These are phyloP conservation scores for Sclerotinia sclerotiorum DNA, from an alignment of 2,329 filamentous ascomycete genomes.

Conservation along the genomic window DNA sequence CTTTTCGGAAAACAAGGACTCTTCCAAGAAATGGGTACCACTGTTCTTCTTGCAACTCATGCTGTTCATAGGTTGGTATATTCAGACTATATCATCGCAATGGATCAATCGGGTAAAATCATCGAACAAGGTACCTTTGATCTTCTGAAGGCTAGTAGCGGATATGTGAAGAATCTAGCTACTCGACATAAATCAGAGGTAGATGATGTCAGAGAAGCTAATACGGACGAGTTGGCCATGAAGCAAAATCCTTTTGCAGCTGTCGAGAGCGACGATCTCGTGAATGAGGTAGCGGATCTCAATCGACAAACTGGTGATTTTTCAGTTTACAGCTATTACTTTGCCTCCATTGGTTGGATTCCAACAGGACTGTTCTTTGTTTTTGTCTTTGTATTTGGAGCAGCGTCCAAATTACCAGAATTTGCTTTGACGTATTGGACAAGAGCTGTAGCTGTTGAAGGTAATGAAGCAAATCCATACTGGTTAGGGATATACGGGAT, in stretches of 20 bases:
- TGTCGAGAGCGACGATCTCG: conserved; percentile 14
- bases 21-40: conserved; percentile 37
- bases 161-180: conserved; percentile 32
- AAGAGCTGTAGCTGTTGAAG: conserved; percentile 11
- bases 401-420: conserved; percentile 29
- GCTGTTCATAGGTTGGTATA: conserved; percentile 39
- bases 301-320: conserved; percentile 32
- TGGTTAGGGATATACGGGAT: conserved; percentile 19
- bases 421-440: conserved; percentile 29
- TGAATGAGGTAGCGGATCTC: conserved; percentile 4
- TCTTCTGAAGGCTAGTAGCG: conserved; percentile 35
- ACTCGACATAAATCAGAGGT: conserved; percentile 22
- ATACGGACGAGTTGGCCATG: not conserved
- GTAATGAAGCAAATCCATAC: conserved; percentile 17
- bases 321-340: conserved; percentile 37
- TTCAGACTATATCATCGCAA: conserved; percentile 45
- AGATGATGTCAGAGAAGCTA: not conserved
- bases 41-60: conserved; percentile 44
- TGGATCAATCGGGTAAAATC: conserved; percentile 40
- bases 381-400: conserved; percentile 23
- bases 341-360: conserved; percentile 33
- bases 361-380: conserved; percentile 21
- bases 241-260: not conserved
- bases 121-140: conserved; percentile 44
- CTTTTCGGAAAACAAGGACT: conserved; percentile 31